Evolutionary conservation across 2,329 filamentous ascomycete species (phyloP).

Genomic region (Apiospora sp.): DNA sequence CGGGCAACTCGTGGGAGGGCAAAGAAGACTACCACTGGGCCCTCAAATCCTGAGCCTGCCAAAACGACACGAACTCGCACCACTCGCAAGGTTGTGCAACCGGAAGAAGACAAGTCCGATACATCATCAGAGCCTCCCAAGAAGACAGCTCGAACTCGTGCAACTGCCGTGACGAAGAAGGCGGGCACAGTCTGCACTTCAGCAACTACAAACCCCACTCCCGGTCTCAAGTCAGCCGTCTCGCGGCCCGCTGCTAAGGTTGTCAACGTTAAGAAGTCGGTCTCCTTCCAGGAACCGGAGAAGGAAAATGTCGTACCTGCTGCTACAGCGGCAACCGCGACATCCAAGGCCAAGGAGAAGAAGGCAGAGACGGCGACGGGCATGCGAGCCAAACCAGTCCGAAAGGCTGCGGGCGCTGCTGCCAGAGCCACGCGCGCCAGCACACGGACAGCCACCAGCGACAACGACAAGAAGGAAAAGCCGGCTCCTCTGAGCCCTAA

Average conservation of each 20-base stretch:
- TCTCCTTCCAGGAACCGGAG: constrained; percentile 70
- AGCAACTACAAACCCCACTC: constrained; percentile 43
- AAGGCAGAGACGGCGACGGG: constrained; percentile 43
- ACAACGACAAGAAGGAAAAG: constrained; percentile 48
- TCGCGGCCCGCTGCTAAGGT: constrained; percentile 39
- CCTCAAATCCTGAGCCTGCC: constrained; percentile 38
- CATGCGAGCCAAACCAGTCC: constrained; percentile 56
- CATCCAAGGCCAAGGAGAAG: constrained; percentile 41
- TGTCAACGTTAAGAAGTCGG: constrained; percentile 59
- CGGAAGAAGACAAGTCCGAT: constrained; percentile 44
- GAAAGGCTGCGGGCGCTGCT: constrained; percentile 49
- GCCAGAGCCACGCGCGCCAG: constrained; percentile 47
- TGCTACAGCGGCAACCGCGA: constrained; percentile 39
- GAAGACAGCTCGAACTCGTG: constrained; percentile 47
- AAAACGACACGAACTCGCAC: constrained; percentile 40
- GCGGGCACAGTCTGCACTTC: constrained; percentile 48
- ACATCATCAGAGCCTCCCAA: constrained; percentile 43
- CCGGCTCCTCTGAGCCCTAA: constrained; percentile 67
- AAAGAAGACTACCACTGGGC: constrained; percentile 47
- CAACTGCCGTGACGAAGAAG: constrained; percentile 46
- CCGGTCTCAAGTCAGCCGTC: constrained; percentile 51
- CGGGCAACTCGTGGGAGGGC: constrained; percentile 54
- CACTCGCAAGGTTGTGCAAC: constrained; percentile 39
- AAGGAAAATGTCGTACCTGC: constrained; percentile 67
- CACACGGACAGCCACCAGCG: constrained; percentile 38